Evolutionary conservation across 805 yeast species (phyloP).

Genomic region (Millerozyma acaciae): DNA sequence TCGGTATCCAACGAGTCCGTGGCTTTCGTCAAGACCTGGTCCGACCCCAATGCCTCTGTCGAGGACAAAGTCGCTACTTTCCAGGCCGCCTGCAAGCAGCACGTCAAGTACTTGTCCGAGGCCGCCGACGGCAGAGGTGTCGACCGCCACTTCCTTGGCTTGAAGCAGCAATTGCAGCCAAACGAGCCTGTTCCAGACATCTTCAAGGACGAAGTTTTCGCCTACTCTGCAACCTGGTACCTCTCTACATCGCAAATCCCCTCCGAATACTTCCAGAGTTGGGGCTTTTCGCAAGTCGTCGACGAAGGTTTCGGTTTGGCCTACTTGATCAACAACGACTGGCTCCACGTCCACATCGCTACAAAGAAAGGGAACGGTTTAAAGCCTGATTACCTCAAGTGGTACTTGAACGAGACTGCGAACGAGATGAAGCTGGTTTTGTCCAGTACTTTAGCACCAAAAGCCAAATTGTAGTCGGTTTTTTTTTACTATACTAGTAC

Average conservation of each 20-base stretch:
- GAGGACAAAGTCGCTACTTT: slow-evolving; percentile 63
- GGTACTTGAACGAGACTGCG: slow-evolving; percentile 72
- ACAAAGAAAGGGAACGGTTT: slow-evolving; percentile 61
- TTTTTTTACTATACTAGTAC: background rate
- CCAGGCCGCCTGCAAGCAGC: slow-evolving; percentile 69
- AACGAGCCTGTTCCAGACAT: slow-evolving; percentile 63
- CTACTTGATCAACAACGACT: slow-evolving; percentile 83
- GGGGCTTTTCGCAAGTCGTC: slow-evolving; percentile 94
- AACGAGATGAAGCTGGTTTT: slow-evolving; percentile 74
- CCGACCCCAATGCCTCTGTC: slow-evolving; percentile 45
- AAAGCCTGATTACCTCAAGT: slow-evolving; percentile 55
- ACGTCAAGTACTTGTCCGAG: slow-evolving; percentile 64
- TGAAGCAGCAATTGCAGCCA: slow-evolving; percentile 62
- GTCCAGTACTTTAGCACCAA: slow-evolving; percentile 30
- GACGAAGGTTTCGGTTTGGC: slow-evolving; percentile 94
- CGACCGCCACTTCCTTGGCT: slow-evolving; percentile 90
- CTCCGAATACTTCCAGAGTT: slow-evolving; percentile 75
- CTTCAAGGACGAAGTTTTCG: slow-evolving; percentile 70
- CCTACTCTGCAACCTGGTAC: slow-evolving; percentile 80
- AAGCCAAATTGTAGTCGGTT: slow-evolving; percentile 33
- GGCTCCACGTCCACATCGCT: slow-evolving; percentile 82
- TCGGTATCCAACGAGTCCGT: slow-evolving; percentile 71
- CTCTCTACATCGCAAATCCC: slow-evolving; percentile 87
- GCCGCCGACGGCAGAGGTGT: slow-evolving; percentile 88
- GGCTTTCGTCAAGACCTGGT: slow-evolving; percentile 72